Evolutionary conservation across 2,329 filamentous ascomycete species (phyloP).

Genomic region (Talaromyces amestolkiae): DNA sequence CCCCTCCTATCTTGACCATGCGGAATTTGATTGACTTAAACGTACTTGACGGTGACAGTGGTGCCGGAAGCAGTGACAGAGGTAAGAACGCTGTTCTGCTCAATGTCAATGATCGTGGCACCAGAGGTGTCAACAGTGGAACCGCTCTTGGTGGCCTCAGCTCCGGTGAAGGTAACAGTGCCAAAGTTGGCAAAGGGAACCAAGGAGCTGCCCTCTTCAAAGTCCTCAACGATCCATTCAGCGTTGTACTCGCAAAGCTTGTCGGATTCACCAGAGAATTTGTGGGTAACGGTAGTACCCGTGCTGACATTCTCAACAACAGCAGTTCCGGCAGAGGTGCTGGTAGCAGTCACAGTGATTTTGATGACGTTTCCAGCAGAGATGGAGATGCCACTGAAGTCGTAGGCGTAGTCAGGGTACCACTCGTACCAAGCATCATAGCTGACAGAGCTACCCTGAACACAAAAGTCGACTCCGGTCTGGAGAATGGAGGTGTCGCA

Average conservation of each 20-base stretch:
- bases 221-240: conserved; percentile 64
- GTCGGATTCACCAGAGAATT: conserved; percentile 39
- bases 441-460: conserved; percentile 36
- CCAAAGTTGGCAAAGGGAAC: conserved; percentile 51
- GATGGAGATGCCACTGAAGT: conserved; percentile 18
- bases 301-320: conserved; percentile 53
- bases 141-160: conserved; percentile 24
- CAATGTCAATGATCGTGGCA: conserved; percentile 44
- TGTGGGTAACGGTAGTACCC: conserved; percentile 53
- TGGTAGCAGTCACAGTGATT: conserved; percentile 15
- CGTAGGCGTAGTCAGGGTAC: conserved; percentile 46
- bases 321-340: conserved; percentile 38
- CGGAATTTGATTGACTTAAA: not conserved
- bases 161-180: conserved; percentile 42
- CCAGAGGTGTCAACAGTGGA: conserved; percentile 20
- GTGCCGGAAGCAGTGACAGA: conserved; percentile 17
- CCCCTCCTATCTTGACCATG: not conserved
- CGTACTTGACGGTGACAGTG: conserved; percentile 16
- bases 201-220: conserved; percentile 37
- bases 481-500: conserved; percentile 56
- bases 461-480: conserved; percentile 57
- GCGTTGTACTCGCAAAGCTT: conserved; percentile 56
- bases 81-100: conserved; percentile 35
- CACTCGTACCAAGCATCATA: conserved; percentile 63
- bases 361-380: conserved; percentile 12